phyloP scores from a whole-genome alignment of 23 red algal species.

The Gracilaria caudata region DNA sequence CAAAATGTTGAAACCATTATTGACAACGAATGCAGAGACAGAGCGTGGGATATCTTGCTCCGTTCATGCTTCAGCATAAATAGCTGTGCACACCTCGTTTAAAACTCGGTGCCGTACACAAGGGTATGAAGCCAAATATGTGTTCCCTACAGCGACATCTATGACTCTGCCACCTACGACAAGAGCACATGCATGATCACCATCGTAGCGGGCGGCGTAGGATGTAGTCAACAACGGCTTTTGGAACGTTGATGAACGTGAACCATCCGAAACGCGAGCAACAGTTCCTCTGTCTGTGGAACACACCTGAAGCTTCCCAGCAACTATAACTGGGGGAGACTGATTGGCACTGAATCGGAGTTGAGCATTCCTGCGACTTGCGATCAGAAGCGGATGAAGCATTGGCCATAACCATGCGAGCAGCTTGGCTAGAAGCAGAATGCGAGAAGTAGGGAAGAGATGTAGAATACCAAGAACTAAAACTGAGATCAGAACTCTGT shows the following conservation, averaged over 20 bases:
- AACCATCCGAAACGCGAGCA: slow-evolving; percentile 16
- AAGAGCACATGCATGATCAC: background rate
- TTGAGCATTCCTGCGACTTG: slow-evolving; percentile 4
- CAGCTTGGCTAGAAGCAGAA: background rate
- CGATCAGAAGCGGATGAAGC: slow-evolving; percentile 6
- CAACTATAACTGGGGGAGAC: background rate
- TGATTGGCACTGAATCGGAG: background rate
- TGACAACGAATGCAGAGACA: background rate
- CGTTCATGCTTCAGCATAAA: background rate
- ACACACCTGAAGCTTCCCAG: slow-evolving; percentile 1
- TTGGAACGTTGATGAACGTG: background rate
- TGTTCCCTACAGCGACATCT: slow-evolving; percentile 8
- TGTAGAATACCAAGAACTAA: slow-evolving; percentile 2
- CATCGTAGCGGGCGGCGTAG: background rate
- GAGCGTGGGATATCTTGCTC: background rate
- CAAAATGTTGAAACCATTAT: background rate
- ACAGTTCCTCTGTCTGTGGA: background rate
- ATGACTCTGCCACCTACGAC: slow-evolving; percentile 8
- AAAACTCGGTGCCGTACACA: slow-evolving; percentile 1
- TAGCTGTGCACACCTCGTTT: background rate
- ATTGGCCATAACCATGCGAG: background rate
- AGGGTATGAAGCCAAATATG: background rate
- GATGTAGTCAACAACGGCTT: background rate
- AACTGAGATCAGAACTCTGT: background rate
- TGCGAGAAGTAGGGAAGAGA: background rate